Percentiles rank a stretch among this genome's conserved stretches.
phyloP scores from a whole-genome alignment of 257 asterid species.

The Solanum piurae region DNA sequence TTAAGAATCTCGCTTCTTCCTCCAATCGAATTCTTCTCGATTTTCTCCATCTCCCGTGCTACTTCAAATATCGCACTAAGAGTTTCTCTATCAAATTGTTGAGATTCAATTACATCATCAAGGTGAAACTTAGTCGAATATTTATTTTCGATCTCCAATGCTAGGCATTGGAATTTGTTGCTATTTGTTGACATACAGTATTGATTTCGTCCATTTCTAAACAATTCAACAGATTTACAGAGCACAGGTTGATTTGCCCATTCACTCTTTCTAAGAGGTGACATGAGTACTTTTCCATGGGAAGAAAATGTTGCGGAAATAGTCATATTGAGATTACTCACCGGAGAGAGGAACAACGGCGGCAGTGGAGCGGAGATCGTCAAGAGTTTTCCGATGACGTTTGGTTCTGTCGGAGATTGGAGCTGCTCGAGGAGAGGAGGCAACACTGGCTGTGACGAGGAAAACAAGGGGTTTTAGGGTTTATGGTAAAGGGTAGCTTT shows the following conservation, averaged over 20 bases:
- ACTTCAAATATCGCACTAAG: constrained; percentile 78
- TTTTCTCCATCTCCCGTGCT: constrained; percentile 84
- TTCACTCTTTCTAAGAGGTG: background rate
- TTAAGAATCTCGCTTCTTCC: constrained; percentile 56
- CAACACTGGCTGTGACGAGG: background rate
- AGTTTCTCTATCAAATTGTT: constrained; percentile 71
- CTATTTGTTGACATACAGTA: constrained; percentile 6
- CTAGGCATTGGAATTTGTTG: constrained; percentile 23
- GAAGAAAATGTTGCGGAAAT: background rate
- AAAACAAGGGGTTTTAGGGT: background rate
- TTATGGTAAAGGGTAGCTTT: background rate
- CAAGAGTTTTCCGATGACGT: background rate
- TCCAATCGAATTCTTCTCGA: constrained; percentile 51
- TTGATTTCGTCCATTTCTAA: background rate
- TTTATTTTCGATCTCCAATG: constrained; percentile 34
- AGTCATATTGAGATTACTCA: background rate
- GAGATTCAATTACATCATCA: constrained; percentile 79
- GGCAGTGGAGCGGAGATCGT: background rate
- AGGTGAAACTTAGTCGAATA: constrained; percentile 49
- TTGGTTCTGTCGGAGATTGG: background rate
- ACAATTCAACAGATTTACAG: background rate
- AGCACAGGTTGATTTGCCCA: background rate
- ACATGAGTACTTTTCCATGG: background rate
- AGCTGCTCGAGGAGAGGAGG: background rate
- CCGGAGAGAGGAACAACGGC: background rate